Evolutionary conservation across 2,329 filamentous ascomycete species (phyloP).

Genomic region (Stagonosporopsis vannaccii): DNA sequence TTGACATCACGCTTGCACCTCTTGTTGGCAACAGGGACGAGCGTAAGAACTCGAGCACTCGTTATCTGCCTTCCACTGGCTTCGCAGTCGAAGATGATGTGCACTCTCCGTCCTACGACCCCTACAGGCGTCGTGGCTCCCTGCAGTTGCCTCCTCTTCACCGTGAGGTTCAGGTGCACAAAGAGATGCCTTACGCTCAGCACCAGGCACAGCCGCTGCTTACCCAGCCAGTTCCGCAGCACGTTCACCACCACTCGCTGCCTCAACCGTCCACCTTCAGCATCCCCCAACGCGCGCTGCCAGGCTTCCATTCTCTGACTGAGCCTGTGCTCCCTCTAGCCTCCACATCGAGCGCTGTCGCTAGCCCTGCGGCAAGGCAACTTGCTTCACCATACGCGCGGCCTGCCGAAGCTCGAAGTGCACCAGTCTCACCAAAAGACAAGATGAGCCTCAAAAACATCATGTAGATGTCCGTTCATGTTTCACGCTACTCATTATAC

Average conservation of each 20-base stretch:
- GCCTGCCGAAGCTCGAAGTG: slow-evolving; percentile 36
- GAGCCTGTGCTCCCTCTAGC: slow-evolving; percentile 40
- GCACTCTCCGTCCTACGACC: slow-evolving; percentile 32
- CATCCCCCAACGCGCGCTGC: slow-evolving; percentile 39
- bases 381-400: slow-evolving; percentile 41
- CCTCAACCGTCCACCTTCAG: slow-evolving; percentile 36
- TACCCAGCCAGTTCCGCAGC: slow-evolving; percentile 42
- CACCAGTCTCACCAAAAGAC: slow-evolving; percentile 44
- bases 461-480: slow-evolving; percentile 37
- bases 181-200: slow-evolving; percentile 33
- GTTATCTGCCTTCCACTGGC: slow-evolving; percentile 47
- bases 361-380: slow-evolving; percentile 42
- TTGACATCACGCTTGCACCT: slow-evolving; percentile 53
- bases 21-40: slow-evolving; percentile 47
- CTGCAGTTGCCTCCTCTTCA: slow-evolving; percentile 46
- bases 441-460: slow-evolving; percentile 47
- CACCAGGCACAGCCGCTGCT: slow-evolving; percentile 38
- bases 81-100: slow-evolving; percentile 49
- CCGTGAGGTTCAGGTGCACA: slow-evolving; percentile 31
- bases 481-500: slow-evolving; percentile 32
- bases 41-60: slow-evolving; percentile 47
- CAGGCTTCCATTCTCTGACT: slow-evolving; percentile 42
- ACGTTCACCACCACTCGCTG: slow-evolving; percentile 43
- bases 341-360: slow-evolving; percentile 28
- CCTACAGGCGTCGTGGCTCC: slow-evolving; percentile 40